These are phyloP conservation scores for Aureobasidium vineae DNA, from an alignment of 2,329 filamentous ascomycete species.

Conservation along the genomic window DNA sequence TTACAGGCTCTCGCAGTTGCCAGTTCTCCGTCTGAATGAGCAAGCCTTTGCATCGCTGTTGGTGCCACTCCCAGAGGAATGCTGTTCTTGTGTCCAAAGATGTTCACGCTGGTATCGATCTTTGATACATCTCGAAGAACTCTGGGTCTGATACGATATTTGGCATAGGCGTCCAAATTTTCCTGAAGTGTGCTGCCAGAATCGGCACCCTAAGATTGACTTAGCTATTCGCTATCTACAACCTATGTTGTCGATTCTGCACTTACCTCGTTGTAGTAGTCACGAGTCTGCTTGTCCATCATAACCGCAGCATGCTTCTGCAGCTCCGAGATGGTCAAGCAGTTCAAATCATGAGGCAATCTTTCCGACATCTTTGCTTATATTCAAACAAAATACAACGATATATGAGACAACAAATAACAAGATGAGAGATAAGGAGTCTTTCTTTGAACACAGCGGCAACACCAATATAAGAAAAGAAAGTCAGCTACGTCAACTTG, in stretches of 20 bases:
- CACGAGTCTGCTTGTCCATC: slow-evolving; percentile 44
- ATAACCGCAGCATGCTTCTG: slow-evolving; percentile 40
- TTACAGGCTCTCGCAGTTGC: slow-evolving; percentile 52
- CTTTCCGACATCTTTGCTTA: not conserved
- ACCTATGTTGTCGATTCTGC: too few species aligned
- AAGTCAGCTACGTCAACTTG: slow-evolving; percentile 22
- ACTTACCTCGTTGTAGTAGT: slow-evolving; percentile 41
- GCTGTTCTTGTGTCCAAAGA: slow-evolving; percentile 48
- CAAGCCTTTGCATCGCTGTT: slow-evolving; percentile 54
- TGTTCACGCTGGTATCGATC: slow-evolving; percentile 44
- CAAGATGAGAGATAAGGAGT: not conserved
- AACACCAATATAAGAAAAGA: not conserved
- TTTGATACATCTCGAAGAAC: slow-evolving; percentile 44
- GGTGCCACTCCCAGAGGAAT: slow-evolving; percentile 57
- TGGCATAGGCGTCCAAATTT: slow-evolving; percentile 54
- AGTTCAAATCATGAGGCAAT: slow-evolving; percentile 40
- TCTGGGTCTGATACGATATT: slow-evolving; percentile 45
- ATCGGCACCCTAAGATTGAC: slow-evolving; percentile 34
- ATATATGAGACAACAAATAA: too few species aligned
- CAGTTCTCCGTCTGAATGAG: slow-evolving; percentile 54
- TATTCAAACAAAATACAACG: not conserved
- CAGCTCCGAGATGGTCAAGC: slow-evolving; percentile 46
- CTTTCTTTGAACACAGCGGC: not conserved
- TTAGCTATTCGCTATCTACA: not conserved
- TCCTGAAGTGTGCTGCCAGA: slow-evolving; percentile 44